Evolutionary conservation across 2,329 filamentous ascomycete genomes (phyloP).

Genomic region (Claviceps citrina): DNA sequence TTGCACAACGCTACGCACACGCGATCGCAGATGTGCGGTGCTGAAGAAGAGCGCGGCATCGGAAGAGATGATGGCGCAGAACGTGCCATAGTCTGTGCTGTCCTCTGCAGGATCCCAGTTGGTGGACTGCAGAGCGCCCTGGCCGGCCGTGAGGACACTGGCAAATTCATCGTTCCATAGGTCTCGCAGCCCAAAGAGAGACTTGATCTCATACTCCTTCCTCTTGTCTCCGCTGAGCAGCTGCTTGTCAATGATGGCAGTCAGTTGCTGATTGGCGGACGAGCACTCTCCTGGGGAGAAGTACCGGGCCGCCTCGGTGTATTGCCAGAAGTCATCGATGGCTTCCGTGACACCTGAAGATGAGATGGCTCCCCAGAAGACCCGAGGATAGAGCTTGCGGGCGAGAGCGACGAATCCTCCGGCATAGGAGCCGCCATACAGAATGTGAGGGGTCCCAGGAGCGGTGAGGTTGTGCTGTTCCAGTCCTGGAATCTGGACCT

Average conservation of each 20-base stretch:
- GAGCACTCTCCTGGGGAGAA: conserved; percentile 47
- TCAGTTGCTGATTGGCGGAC: conserved; percentile 42
- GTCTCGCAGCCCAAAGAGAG: conserved; percentile 30
- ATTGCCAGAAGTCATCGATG: conserved; percentile 61
- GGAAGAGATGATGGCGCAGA: conserved; percentile 32
- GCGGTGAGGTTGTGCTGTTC: conserved; percentile 53
- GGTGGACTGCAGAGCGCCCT: conserved; percentile 28
- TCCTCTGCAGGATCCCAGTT: conserved; percentile 39
- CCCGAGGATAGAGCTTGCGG: conserved; percentile 59
- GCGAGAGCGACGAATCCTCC: conserved; percentile 66
- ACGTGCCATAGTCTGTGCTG: conserved; percentile 26
- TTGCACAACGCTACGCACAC: conserved; percentile 24
- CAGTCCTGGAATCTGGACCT: conserved; percentile 56
- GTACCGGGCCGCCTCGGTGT: conserved; percentile 34
- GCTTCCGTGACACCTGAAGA: conserved; percentile 67
- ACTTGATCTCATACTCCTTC: conserved; percentile 31
- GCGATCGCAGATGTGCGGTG: conserved; percentile 19
- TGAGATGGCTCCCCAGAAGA: conserved; percentile 65
- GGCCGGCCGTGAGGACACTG: conserved; percentile 23
- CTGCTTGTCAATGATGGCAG: conserved; percentile 28
- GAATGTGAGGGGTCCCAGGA: conserved; percentile 52
- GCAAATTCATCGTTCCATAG: conserved; percentile 35
- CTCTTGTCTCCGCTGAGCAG: conserved; percentile 20
- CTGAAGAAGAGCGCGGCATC: conserved; percentile 25
- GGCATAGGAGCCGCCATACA: conserved; percentile 73